These are phyloP conservation scores for Chrysoporthe cubensis DNA, from an alignment of 2,329 filamentous ascomycete genomes.

Conservation along the genomic window DNA sequence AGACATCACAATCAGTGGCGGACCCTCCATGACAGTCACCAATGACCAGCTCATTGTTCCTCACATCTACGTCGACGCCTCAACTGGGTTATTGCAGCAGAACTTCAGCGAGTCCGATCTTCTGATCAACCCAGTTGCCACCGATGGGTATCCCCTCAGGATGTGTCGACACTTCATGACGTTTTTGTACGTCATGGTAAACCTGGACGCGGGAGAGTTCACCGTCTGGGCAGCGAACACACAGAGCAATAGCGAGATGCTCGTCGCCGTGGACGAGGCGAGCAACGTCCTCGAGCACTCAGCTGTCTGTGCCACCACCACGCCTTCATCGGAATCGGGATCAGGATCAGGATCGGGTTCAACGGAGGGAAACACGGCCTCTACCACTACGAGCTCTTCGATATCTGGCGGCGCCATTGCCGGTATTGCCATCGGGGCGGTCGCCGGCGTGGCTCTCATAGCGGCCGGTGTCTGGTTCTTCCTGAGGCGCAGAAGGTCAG, in stretches of 20 bases:
- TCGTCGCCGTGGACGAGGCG: neutral
- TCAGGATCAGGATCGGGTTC: neutral
- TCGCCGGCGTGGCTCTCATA: conserved; percentile 28
- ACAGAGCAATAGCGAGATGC: conserved; percentile 3
- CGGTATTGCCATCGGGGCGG: conserved; percentile 31
- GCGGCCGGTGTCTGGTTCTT: conserved; percentile 34
- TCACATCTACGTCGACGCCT: conserved; percentile 5
- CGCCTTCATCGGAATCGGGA: neutral
- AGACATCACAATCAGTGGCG: conserved; percentile 8
- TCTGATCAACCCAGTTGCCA: conserved; percentile 12
- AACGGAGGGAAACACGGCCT: neutral
- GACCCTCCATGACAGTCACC: conserved; percentile 10
- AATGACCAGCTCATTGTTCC: conserved; percentile 10
- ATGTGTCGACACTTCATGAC: neutral
- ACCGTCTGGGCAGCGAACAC: conserved; percentile 1
- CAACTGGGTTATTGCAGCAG: neutral
- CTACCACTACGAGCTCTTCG: neutral
- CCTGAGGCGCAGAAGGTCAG: conserved; percentile 24
- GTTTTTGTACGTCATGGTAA: neutral
- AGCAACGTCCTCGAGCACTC: neutral
- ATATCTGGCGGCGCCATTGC: conserved; percentile 35
- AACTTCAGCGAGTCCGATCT: conserved; percentile 6
- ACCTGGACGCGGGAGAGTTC: neutral
- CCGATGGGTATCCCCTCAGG: conserved; percentile 1
- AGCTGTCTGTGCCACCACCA: neutral